phyloP scores from a whole-genome alignment of 129 eudicot species.

The Pseudognaphalium luteoalbum region DNA sequence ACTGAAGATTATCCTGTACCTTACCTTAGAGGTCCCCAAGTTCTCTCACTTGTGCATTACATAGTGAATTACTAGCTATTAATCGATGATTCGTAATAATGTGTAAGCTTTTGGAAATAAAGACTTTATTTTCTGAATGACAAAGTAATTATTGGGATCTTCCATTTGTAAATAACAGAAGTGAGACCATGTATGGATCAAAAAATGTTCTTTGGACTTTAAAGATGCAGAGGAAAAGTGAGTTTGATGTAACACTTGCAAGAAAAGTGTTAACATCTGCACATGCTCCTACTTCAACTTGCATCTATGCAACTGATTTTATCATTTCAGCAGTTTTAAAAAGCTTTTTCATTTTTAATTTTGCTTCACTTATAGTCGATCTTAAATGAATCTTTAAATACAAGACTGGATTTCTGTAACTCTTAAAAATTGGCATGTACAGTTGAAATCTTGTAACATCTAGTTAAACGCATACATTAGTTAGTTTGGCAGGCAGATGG shows the following conservation, averaged over 20 bases:
- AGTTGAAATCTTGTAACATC: too few species aligned
- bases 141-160: not conserved
- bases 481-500: not conserved
- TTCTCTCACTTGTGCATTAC: not conserved
- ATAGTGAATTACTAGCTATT: not conserved
- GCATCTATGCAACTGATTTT: not conserved
- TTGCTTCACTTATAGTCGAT: not conserved
- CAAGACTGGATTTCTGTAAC: not conserved
- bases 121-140: not conserved
- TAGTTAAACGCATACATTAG: not conserved
- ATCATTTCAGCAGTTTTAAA: not conserved
- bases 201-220: constrained; percentile 12
- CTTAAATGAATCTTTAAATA: too few species aligned
- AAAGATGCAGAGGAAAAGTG: constrained; percentile 1
- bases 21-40: not conserved
- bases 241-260: constrained; percentile 9
- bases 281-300: constrained; percentile 20
- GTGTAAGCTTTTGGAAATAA: not conserved
- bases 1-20: not conserved
- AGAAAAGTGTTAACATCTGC: constrained; percentile 5
- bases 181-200: constrained; percentile 14
- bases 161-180: constrained; percentile 13
- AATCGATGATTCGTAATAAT: not conserved
- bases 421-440: not conserved
- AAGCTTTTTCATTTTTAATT: too few species aligned